Percentiles rank a stretch among this genome's conserved stretches.
These are phyloP conservation scores for Gossypium schwendimanii DNA, from an alignment of 441 rosid species.

Conservation along the genomic window DNA sequence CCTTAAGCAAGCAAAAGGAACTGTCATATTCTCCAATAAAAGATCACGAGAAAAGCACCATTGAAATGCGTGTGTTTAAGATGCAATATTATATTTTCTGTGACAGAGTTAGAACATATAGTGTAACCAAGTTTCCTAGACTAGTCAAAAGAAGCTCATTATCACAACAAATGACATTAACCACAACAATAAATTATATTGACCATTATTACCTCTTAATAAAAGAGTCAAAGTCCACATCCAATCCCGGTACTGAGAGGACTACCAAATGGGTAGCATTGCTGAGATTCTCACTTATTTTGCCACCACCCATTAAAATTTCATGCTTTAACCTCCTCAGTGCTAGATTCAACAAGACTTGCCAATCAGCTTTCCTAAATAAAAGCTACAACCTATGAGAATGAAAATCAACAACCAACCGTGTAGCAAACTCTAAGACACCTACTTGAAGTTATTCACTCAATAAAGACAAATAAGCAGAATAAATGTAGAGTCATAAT, in stretches of 20 bases:
- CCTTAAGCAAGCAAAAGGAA: background rate
- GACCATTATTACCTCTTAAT: slow-evolving; percentile 35
- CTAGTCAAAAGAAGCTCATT: background rate
- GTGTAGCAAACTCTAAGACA: slow-evolving; percentile 3
- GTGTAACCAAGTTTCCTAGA: background rate
- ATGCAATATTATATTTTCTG: background rate
- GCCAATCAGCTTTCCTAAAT: slow-evolving; percentile 53
- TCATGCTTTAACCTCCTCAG: slow-evolving; percentile 70
- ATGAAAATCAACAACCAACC: slow-evolving; percentile 14
- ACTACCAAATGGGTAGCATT: slow-evolving; percentile 74
- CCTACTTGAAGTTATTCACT: background rate
- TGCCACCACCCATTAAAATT: slow-evolving; percentile 76
- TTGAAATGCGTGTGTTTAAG: background rate
- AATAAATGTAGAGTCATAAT: slow-evolving; percentile 11
- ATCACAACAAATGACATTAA: background rate
- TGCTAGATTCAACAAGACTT: slow-evolving; percentile 42
- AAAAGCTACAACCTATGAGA: slow-evolving; percentile 11
- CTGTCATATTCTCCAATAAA: background rate
- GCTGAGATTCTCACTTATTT: slow-evolving; percentile 47
- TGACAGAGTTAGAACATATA: background rate
- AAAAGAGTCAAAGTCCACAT: slow-evolving; percentile 41
- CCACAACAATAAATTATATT: slow-evolving; percentile 2
- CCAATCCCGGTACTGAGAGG: slow-evolving; percentile 39
- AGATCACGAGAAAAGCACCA: background rate
- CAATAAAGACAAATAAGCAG: background rate